Conservation (phyloP, 2,329 filamentous ascomycete genomes). For the Tolypocladium endophyticum region DNA sequence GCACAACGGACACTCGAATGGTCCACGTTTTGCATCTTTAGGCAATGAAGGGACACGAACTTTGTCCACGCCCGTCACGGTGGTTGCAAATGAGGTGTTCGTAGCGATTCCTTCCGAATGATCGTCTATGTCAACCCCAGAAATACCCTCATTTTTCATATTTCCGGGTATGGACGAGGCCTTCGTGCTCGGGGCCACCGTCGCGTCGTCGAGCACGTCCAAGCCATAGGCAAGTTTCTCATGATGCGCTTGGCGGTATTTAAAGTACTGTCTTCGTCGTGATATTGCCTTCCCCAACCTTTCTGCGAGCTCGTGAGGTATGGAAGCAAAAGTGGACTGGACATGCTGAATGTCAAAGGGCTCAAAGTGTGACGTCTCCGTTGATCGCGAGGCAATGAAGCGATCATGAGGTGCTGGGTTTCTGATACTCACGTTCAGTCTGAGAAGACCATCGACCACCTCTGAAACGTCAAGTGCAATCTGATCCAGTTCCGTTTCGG, state of each 20-base stretch:
- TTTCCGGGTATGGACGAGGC: constrained; percentile 12
- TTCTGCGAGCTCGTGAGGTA: constrained; percentile 6
- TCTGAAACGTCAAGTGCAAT: constrained; percentile 11
- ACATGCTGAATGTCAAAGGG: constrained; percentile 18
- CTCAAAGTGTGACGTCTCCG: constrained; percentile 14
- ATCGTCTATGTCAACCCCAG: constrained; percentile 9
- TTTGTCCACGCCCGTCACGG: constrained; percentile 5
- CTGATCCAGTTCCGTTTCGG: constrained; percentile 8
- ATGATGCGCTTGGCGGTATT: constrained; percentile 24
- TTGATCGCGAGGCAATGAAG: constrained; percentile 7
- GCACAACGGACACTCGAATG: constrained; percentile 30
- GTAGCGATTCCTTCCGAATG: constrained; percentile 11
- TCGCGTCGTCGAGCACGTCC: constrained; percentile 4
- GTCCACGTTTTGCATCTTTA: constrained; percentile 8
- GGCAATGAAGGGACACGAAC: constrained; percentile 13
- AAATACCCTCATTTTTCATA: not conserved
- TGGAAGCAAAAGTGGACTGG: constrained; percentile 15
- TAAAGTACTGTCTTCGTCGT: constrained; percentile 21
- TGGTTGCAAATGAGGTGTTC: constrained; percentile 19
- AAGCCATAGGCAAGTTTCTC: constrained; percentile 17
- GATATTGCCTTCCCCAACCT: constrained; percentile 23
- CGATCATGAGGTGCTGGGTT: constrained; percentile 25
- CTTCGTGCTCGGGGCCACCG: constrained; percentile 6
- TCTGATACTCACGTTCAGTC: constrained; percentile 24
- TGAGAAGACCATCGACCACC: constrained; percentile 19